Base-by-base conservation (phyloP, 257 asterid species). In the Coffea eugenioides region DNA sequence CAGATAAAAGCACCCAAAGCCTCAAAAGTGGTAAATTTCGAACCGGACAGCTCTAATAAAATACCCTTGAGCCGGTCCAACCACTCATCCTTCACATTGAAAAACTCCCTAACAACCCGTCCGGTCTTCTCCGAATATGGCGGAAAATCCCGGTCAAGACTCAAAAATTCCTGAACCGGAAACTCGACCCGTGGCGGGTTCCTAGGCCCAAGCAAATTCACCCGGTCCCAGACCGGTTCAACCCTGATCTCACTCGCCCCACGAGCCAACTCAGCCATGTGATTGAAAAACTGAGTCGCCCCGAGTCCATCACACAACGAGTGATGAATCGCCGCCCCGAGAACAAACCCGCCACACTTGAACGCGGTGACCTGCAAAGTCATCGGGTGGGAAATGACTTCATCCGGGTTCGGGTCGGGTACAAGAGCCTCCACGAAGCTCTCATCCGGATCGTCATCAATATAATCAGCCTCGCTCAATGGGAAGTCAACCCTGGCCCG, bases 1-100 rank as follows among this genome's bases (percentile, higher is more conserved):
- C 98, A 94, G 13, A 92, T 86, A 61, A 87, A 86, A 73, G 96
- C 96, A 61, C 97, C 97, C 88, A 94, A 79, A 39, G 93, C 97
- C 79, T 94, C 98, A 62, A 94, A 91, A n/a, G 97, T 88, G 48
- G 97, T 92, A 66, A 78, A 91, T 36, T 83, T 94, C 8, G 82
- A 82, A 69, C 95, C 94, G 39, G 90, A 88, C 31, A 89, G 88
- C 70, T 89, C 82, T 71, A 34, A 48, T 1, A 91, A 61, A 41
- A 86, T 56, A 52, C 72, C 77, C 90, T 91, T 92, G 8, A 91
- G 82, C 88, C 76, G 80, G 79, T 89, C 90, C 88, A 92, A 72
- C 96, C 90, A 89, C 71, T 81, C 91, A 74, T 90, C 97, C 76
- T 83, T 87, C 81, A 91, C 90, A 71, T 83, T 77, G 56, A 86